Evolutionary conservation across 2,329 filamentous ascomycete species (phyloP).

Genomic region (Calycina herbarum): DNA sequence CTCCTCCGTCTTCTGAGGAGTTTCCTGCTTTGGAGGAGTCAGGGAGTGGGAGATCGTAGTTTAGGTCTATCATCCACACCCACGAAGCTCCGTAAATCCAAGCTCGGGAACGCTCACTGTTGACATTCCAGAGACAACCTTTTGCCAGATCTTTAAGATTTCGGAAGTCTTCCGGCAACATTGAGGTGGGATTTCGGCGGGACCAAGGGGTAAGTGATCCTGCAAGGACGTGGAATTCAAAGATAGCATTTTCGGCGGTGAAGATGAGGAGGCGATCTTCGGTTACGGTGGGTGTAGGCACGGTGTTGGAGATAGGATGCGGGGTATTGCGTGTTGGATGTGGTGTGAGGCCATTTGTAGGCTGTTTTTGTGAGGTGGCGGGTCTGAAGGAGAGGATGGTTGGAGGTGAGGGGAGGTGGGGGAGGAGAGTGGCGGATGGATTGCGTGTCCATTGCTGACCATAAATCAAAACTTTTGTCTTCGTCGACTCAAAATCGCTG

Average conservation of each 20-base stretch:
- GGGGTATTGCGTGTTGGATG: slow-evolving; percentile 33
- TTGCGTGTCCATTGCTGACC: slow-evolving; percentile 75
- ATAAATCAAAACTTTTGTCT: slow-evolving; percentile 47
- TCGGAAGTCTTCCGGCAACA: slow-evolving; percentile 72
- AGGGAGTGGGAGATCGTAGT: slow-evolving; percentile 58
- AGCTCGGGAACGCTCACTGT: slow-evolving; percentile 56
- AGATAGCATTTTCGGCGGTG: slow-evolving; percentile 65
- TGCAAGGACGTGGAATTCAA: slow-evolving; percentile 76
- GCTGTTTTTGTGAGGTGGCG: slow-evolving; percentile 31
- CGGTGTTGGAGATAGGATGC: slow-evolving; percentile 46
- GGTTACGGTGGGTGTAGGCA: slow-evolving; percentile 45
- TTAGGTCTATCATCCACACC: slow-evolving; percentile 89
- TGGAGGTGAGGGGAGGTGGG: slow-evolving; percentile 64
- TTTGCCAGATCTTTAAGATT: slow-evolving; percentile 77
- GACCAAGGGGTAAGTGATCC: slow-evolving; percentile 85
- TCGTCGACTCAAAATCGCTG: slow-evolving; percentile 47
- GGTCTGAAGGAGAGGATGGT: slow-evolving; percentile 68
- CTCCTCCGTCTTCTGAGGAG: slow-evolving; percentile 25
- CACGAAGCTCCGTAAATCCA: slow-evolving; percentile 89
- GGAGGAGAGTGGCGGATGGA: slow-evolving; percentile 67
- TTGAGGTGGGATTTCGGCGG: slow-evolving; percentile 73
- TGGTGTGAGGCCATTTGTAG: slow-evolving; percentile 48
- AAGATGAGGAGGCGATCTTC: slow-evolving; percentile 60
- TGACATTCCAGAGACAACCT: slow-evolving; percentile 80
- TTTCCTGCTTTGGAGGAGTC: slow-evolving; percentile 33